phyloP scores from a whole-genome alignment of 2,329 filamentous ascomycete species.

The Amphichorda felina region DNA sequence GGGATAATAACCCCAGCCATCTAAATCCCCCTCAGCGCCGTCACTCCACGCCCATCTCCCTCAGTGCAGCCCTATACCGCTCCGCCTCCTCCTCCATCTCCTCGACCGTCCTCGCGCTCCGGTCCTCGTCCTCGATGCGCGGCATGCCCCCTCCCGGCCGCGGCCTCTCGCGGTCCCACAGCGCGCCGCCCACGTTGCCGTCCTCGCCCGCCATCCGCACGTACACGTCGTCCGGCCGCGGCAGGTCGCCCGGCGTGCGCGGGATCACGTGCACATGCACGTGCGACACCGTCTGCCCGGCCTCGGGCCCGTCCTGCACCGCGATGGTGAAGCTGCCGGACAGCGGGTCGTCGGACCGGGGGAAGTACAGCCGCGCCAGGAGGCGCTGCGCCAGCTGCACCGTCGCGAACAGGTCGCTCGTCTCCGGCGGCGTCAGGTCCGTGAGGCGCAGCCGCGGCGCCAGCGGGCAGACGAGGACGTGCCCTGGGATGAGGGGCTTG shows the following conservation, averaged over 20 bases:
- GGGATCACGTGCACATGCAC: slow-evolving; percentile 91
- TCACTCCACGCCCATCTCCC: slow-evolving; percentile 23
- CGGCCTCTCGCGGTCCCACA: slow-evolving; percentile 54
- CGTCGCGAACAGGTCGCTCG: slow-evolving; percentile 73
- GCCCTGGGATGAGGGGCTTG: slow-evolving; percentile 85
- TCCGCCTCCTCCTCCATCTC: slow-evolving; percentile 75
- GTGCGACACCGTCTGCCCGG: slow-evolving; percentile 89
- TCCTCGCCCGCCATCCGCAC: slow-evolving; percentile 71
- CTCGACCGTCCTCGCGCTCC: slow-evolving; percentile 53
- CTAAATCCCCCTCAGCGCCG: too few relatives aligned
- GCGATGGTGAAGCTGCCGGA: slow-evolving; percentile 82
- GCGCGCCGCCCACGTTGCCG: slow-evolving; percentile 65
- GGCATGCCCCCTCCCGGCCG: slow-evolving; percentile 48
- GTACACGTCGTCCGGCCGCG: slow-evolving; percentile 60
- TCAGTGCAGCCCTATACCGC: slow-evolving; percentile 43
- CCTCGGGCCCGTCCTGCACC: slow-evolving; percentile 82
- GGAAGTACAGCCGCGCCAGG: slow-evolving; percentile 48
- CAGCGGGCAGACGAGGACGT: slow-evolving; percentile 80
- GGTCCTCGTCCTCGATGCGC: slow-evolving; percentile 57
- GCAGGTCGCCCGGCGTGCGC: slow-evolving; percentile 44
- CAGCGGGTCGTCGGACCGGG: slow-evolving; percentile 29
- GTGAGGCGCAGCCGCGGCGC: slow-evolving; percentile 58
- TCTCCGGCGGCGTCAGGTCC: slow-evolving; percentile 60
- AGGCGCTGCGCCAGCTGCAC: slow-evolving; percentile 75
- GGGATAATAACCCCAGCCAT: too few relatives aligned